phyloP scores from a whole-genome alignment of 805 yeast genomes.

The Monosporozyma aerobia region DNA sequence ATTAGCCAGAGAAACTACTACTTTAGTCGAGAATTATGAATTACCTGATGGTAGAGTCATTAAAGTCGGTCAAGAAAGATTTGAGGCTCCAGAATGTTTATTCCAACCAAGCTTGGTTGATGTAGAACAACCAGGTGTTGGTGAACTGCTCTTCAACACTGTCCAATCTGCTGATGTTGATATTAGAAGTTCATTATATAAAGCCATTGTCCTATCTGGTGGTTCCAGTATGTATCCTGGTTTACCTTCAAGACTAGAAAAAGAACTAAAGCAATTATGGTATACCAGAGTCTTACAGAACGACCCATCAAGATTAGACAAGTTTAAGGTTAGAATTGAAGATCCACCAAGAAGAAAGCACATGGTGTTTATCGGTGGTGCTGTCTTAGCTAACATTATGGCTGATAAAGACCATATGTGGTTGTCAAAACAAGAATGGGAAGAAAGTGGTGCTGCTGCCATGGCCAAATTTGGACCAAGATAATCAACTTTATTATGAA shows the following conservation, averaged over 20 bases:
- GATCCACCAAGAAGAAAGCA: slow-evolving; percentile 98
- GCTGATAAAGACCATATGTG: slow-evolving; percentile 98
- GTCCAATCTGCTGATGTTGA: slow-evolving; percentile 94
- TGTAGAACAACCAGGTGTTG: slow-evolving; percentile 94
- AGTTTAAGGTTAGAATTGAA: slow-evolving; percentile 92
- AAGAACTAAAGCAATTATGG: slow-evolving; percentile 95
- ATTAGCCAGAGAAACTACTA: slow-evolving; percentile 89
- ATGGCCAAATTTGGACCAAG: slow-evolving; percentile 89
- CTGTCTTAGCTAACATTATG: slow-evolving; percentile 95
- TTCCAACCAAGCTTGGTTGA: slow-evolving; percentile 95
- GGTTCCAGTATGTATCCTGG: slow-evolving; percentile 99
- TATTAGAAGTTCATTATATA: slow-evolving; percentile 76
- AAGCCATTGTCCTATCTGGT: slow-evolving; percentile 90
- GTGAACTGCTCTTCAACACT: slow-evolving; percentile 84
- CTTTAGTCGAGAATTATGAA: slow-evolving; percentile 83
- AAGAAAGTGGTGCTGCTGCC: slow-evolving; percentile 85
- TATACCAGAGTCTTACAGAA: slow-evolving; percentile 77
- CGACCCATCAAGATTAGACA: slow-evolving; percentile 76
- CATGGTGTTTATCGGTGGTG: slow-evolving; percentile 98
- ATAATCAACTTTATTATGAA: slow-evolving; percentile 27
- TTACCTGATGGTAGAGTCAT: slow-evolving; percentile 94
- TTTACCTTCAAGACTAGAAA: slow-evolving; percentile 87
- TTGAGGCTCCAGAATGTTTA: slow-evolving; percentile 60
- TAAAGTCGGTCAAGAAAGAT: slow-evolving; percentile 90
- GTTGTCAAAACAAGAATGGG: slow-evolving; percentile 95